phyloP scores from a whole-genome alignment of 768 basidiomycete species.

The Galerina sulciceps region DNA sequence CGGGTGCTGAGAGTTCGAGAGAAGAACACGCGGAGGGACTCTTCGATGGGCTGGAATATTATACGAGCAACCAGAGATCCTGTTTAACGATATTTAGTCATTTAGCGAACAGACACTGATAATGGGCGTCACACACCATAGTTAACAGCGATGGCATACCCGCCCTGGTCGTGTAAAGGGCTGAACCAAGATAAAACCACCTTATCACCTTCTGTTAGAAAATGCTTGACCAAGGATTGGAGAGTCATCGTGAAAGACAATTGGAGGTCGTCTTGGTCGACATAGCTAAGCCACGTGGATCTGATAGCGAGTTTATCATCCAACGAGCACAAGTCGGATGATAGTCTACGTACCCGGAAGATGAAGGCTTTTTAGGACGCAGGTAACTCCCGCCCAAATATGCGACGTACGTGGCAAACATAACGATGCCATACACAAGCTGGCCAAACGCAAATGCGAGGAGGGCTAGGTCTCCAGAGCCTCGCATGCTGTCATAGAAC shows the following conservation, averaged over 20 bases:
- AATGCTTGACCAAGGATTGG: constrained; percentile 91
- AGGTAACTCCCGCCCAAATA: constrained; percentile 39
- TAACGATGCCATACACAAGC: constrained; percentile 64
- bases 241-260: constrained; percentile 84
- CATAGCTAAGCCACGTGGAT: not conserved
- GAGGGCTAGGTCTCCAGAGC: constrained; percentile 56
- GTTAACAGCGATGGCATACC: constrained; percentile 94
- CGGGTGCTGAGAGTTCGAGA: constrained; percentile 56
- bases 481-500: constrained; percentile 45
- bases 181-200: constrained; percentile 85
- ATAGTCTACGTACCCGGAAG: constrained; percentile 3
- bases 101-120: not conserved
- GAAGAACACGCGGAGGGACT: constrained; percentile 88
- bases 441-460: constrained; percentile 90
- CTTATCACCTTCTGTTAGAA: constrained; percentile 95
- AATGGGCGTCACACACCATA: constrained; percentile 67
- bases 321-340: no score
- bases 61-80: constrained; percentile 93
- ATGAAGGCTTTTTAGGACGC: constrained; percentile 33
- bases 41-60: constrained; percentile 94
- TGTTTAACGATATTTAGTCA: constrained; percentile 29
- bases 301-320: not conserved
- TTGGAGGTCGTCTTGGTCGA: constrained; percentile 35
- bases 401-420: constrained; percentile 60
- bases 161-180: constrained; percentile 86